A percentile compares a stretch with the other conserved stretches of the same genome.
phyloP scores from a whole-genome alignment of 371 early-diverging fungal genomes.

The Amoeboaphelidium protococcarum region DNA sequence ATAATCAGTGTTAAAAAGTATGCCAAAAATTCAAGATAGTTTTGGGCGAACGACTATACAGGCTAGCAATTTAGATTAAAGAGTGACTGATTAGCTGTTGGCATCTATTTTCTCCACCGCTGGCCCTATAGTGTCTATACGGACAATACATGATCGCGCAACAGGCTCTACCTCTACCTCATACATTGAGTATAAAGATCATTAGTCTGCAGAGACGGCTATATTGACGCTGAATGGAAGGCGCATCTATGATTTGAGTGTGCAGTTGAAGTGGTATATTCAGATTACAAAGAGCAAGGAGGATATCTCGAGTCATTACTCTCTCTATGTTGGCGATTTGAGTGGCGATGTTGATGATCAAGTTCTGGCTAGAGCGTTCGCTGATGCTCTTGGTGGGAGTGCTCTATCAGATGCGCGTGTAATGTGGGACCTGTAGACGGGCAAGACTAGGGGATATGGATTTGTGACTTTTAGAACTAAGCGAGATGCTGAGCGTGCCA shows the following conservation, averaged over 20 bases:
- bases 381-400: constrained; percentile 5
- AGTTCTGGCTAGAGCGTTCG: constrained; percentile 36
- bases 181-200: constrained; percentile 53
- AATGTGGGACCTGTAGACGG: constrained; percentile 49
- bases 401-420: constrained; percentile 33
- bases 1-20: too few species aligned
- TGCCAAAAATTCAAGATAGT: too few species aligned
- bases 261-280: background rate
- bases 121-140: too few species aligned
- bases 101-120: too few species aligned
- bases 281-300: constrained; percentile 15
- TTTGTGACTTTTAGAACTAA: constrained; percentile 56
- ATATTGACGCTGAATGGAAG: constrained; percentile 46
- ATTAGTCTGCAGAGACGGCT: constrained; percentile 39
- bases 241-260: constrained; percentile 27
- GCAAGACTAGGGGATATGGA: constrained; percentile 56
- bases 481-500: too few species aligned
- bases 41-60: too few species aligned
- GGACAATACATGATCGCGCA: too few species aligned
- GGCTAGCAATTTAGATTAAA: too few species aligned
- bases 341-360: constrained; percentile 46
- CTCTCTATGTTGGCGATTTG: constrained; percentile 59
- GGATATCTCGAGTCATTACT: constrained; percentile 35
- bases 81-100: too few species aligned
- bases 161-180: too few species aligned